Evolutionary conservation across 139 green algal species (phyloP).

Genomic region (Coelastrella sp.): DNA sequence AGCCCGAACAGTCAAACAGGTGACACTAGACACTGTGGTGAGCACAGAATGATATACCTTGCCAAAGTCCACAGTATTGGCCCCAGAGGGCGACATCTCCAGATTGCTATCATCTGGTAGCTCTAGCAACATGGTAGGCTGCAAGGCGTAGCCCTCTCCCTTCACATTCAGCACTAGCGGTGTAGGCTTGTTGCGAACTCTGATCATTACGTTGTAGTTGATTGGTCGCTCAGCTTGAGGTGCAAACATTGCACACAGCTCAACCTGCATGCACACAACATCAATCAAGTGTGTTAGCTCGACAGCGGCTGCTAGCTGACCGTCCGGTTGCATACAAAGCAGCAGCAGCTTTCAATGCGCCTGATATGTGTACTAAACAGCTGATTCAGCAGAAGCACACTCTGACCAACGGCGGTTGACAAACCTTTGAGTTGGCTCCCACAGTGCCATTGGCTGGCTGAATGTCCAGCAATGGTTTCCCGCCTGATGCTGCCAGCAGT

Average conservation of each 20-base stretch:
- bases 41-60: slow-evolving; percentile 62
- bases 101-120: slow-evolving; percentile 60
- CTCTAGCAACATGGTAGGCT: slow-evolving; percentile 76
- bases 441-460: slow-evolving; percentile 70
- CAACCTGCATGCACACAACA: slow-evolving; percentile 5
- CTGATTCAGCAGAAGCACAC: not conserved
- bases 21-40: too few species aligned
- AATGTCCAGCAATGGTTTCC: slow-evolving; percentile 67
- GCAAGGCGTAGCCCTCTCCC: slow-evolving; percentile 84
- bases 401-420: not conserved
- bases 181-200: slow-evolving; percentile 78
- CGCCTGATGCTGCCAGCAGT: slow-evolving; percentile 61
- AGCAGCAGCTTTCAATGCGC: too few species aligned
- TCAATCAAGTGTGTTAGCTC: not conserved
- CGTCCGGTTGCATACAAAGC: too few species aligned
- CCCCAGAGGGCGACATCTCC: slow-evolving; percentile 54
- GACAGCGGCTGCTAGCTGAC: too few species aligned
- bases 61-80: slow-evolving; percentile 83
- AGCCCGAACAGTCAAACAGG: too few species aligned
- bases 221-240: slow-evolving; percentile 60
- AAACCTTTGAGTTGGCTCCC: slow-evolving; percentile 59
- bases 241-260: slow-evolving; percentile 39
- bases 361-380: too few species aligned
- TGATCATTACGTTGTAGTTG: slow-evolving; percentile 85
- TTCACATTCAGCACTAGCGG: slow-evolving; percentile 84